Evolutionary conservation across 768 basidiomycete genomes (phyloP), one percentile per base, ranked within the genome.

Genomic region (Leccinum ochraceum): DNA sequence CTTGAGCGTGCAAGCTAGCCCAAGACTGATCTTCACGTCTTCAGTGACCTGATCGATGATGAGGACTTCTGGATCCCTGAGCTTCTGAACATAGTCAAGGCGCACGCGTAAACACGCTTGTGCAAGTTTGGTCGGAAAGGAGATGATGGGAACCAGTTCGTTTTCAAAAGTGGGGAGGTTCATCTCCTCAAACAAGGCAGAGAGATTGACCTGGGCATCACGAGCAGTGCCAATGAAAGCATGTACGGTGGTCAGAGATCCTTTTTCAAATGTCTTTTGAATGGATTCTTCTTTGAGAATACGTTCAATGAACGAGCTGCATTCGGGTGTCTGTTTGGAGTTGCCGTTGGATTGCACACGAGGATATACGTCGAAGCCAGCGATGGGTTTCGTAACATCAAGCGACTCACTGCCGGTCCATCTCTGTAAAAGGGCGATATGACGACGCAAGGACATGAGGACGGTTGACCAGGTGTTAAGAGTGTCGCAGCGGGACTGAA

Each of bases 261-360:
- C 89, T 66, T 90, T 94, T 74, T 95, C 94, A 73, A 99, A 98
- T 9, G 92, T 94, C 62, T 89, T 84, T 74, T 95, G 92, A 69
- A 98, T 88, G n/a, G 89, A 89, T 68, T 98, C 96, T 74, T 98
- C 96, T 73, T 98, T 98, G 60, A 97, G 81, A 26, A 98, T 78
- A 30, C 94, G 86, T 72, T 98, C 97, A 36, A 98, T 89, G 73
- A 98, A 99, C 37, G 91, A 92, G 20, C 88, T 87, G 22, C 88
- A 86, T 65, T 89, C 89, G 5, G 86, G 73, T 50, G 80, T 77
- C 54, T 68, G 66, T 60, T 86, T 86, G 49, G 76, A 67, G 46
- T 72, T 69, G 10, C 74, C 76, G 56, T 73, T 74, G 57, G 61
- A 62, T 48, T 63, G 69, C 61, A 68, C 54, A 42, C 75, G 71